phyloP scores from a whole-genome alignment of 2,329 filamentous ascomycete species.

The Pezicula carpinea region DNA sequence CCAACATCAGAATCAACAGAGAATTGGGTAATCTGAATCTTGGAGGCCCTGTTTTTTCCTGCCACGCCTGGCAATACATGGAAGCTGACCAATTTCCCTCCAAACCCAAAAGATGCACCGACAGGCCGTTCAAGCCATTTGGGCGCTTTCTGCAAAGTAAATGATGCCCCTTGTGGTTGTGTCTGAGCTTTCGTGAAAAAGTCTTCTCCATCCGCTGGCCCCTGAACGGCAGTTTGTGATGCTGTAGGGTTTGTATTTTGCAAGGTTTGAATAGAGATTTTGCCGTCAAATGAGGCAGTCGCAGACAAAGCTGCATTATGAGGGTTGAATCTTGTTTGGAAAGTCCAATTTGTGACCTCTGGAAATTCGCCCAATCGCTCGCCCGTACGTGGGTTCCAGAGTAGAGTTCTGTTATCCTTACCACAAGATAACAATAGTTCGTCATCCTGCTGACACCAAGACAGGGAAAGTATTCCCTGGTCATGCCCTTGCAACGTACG shows the following conservation, averaged over 20 bases:
- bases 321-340: conserved; percentile 90
- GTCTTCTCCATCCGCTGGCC: conserved; percentile 80
- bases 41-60: conserved; percentile 65
- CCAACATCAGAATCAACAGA: conserved; percentile 82
- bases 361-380: conserved; percentile 87
- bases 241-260: conserved; percentile 84
- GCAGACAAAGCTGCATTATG: conserved; percentile 88
- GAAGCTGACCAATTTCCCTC: conserved; percentile 83
- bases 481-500: conserved; percentile 87
- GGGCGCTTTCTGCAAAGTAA: conserved; percentile 79
- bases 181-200: conserved; percentile 94
- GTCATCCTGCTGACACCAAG: conserved; percentile 90
- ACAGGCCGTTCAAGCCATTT: conserved; percentile 85
- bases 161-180: conserved; percentile 84
- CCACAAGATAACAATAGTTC: conserved; percentile 88
- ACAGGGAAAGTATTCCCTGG: conserved; percentile 85
- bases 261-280: conserved; percentile 87
- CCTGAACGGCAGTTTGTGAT: conserved; percentile 62
- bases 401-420: conserved; percentile 91
- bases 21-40: conserved; percentile 80
- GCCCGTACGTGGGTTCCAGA: conserved; percentile 94
- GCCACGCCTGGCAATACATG: conserved; percentile 52
- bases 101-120: conserved; percentile 90
- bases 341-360: conserved; percentile 99
- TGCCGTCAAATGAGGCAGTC: conserved; percentile 95